A percentile compares a stretch with the other conserved stretches of the same genome.
These are phyloP conservation scores for Taiwanofungus camphoratus DNA, from an alignment of 1,284 basidiomycete species.

Conservation along the genomic window DNA sequence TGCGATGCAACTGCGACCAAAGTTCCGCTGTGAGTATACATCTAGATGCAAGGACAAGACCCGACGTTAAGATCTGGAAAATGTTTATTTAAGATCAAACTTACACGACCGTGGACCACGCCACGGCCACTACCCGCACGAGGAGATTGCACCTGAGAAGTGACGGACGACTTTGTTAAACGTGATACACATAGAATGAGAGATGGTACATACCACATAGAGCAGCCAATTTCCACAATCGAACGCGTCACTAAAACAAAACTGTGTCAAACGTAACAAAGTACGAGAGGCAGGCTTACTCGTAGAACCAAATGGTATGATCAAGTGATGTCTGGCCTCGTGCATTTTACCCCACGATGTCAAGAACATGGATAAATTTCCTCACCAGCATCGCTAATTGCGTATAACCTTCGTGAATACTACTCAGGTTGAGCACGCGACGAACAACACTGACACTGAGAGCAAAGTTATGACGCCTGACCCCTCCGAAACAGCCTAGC, in stretches of 20 bases:
- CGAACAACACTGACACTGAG: slow-evolving; percentile 61
- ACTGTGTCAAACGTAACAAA: not conserved
- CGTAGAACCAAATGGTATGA: slow-evolving; percentile 83
- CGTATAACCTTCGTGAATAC: slow-evolving; percentile 40
- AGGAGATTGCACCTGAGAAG: slow-evolving; percentile 51
- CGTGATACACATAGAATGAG: not conserved
- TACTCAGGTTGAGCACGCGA: slow-evolving; percentile 61
- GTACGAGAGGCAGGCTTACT: slow-evolving; percentile 35
- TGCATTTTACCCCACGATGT: not conserved
- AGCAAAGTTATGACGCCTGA: not conserved
- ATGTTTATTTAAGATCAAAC: slow-evolving; percentile 17
- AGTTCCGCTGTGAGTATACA: slow-evolving; percentile 68
- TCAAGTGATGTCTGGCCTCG: slow-evolving; percentile 68
- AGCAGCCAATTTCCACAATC: slow-evolving; percentile 78
- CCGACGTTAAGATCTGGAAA: not conserved
- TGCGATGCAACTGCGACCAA: slow-evolving; percentile 78
- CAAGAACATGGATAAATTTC: slow-evolving; percentile 10
- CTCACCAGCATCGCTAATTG: slow-evolving; percentile 68
- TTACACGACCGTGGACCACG: slow-evolving; percentile 67
- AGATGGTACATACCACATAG: slow-evolving; percentile 54
- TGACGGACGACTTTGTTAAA: slow-evolving; percentile 2
- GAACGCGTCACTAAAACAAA: slow-evolving; percentile 55
- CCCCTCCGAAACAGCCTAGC: slow-evolving; percentile 1
- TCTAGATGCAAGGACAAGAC: slow-evolving; percentile 32
- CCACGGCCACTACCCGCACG: slow-evolving; percentile 69